phyloP scores from a whole-genome alignment of 192 early-diverging fungal species.

The Chytriomyces sp. region DNA sequence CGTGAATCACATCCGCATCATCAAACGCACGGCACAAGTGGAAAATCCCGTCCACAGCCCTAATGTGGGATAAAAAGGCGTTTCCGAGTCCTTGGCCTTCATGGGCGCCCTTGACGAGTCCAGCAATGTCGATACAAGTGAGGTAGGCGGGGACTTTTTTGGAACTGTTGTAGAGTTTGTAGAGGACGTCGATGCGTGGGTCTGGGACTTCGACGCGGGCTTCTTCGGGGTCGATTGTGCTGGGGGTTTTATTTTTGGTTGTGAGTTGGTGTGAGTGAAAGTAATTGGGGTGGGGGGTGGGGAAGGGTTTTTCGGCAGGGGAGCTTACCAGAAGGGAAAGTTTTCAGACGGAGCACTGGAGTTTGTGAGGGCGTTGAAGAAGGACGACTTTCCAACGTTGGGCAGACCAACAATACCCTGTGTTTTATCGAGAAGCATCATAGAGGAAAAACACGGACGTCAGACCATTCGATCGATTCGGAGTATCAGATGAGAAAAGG shows the following conservation, averaged over 20 bases:
- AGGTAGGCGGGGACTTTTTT: slow-evolving; percentile 76
- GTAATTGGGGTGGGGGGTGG: no score
- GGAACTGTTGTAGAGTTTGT: slow-evolving; percentile 62
- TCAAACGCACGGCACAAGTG: slow-evolving; percentile 77
- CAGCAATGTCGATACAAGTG: slow-evolving; percentile 96
- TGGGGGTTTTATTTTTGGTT: no score
- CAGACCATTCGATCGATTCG: background rate
- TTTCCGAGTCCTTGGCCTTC: slow-evolving; percentile 76
- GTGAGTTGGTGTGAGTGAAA: no score
- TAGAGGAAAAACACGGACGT: background rate
- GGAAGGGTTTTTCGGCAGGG: no score
- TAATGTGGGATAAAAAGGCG: slow-evolving; percentile 91
- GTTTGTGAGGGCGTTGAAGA: slow-evolving; percentile 57
- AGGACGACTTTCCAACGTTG: slow-evolving; percentile 77
- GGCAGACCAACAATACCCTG: slow-evolving; percentile 89
- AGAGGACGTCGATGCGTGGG: slow-evolving; percentile 83
- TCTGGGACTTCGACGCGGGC: slow-evolving; percentile 92
- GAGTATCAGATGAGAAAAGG: background rate
- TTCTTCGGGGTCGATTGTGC: slow-evolving; percentile 81
- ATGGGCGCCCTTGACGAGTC: slow-evolving; percentile 82
- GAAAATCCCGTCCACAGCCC: slow-evolving; percentile 64
- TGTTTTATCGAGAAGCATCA: background rate
- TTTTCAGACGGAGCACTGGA: slow-evolving; percentile 65
- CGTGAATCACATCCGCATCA: slow-evolving; percentile 91
- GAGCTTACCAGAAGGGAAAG: slow-evolving; percentile 88